Percentiles rank a stretch among this genome's conserved stretches.
These are phyloP conservation scores for Cryptococcus neoformans DNA, from an alignment of 1,284 basidiomycete species.

Conservation along the genomic window DNA sequence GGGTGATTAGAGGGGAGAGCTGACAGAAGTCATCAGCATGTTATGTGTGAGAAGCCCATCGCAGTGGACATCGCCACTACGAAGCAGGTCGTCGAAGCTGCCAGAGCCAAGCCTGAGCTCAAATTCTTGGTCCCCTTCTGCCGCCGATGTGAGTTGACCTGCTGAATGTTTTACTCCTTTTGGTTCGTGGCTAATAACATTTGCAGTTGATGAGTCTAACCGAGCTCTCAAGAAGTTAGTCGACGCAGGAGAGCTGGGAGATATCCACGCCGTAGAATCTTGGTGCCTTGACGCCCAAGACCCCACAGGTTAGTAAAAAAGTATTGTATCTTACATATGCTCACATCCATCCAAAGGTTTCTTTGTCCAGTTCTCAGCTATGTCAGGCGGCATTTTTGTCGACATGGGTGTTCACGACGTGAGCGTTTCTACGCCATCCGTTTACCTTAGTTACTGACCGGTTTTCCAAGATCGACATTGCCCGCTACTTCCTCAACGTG, in stretches of 20 bases:
- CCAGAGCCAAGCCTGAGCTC: constrained; percentile 13
- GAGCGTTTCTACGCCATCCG: background rate
- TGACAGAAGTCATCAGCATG: constrained; percentile 7
- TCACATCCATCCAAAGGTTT: too few species aligned
- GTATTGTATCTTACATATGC: too few species aligned
- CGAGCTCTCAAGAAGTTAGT: too few species aligned
- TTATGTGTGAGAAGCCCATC: constrained; percentile 29
- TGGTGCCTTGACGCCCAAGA: too few species aligned
- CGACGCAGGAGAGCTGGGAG: too few species aligned
- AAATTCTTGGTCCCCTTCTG: constrained; percentile 21
- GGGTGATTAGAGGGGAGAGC: too few species aligned
- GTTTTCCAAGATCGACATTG: constrained; percentile 2
- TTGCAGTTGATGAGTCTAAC: background rate
- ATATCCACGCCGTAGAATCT: too few species aligned
- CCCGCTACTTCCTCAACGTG: constrained; percentile 3
- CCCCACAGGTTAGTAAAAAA: too few species aligned
- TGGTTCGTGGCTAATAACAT: background rate
- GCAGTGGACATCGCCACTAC: constrained; percentile 17
- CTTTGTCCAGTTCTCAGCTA: too few species aligned
- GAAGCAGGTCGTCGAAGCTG: constrained; percentile 11
- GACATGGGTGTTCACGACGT: constrained; percentile 13
- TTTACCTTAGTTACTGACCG: background rate
- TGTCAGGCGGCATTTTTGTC: too few species aligned
- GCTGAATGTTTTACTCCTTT: background rate
- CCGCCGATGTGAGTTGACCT: constrained; percentile 17